phyloP scores from a whole-genome alignment of 2,329 filamentous ascomycete species.

The Venturia pyrina region DNA sequence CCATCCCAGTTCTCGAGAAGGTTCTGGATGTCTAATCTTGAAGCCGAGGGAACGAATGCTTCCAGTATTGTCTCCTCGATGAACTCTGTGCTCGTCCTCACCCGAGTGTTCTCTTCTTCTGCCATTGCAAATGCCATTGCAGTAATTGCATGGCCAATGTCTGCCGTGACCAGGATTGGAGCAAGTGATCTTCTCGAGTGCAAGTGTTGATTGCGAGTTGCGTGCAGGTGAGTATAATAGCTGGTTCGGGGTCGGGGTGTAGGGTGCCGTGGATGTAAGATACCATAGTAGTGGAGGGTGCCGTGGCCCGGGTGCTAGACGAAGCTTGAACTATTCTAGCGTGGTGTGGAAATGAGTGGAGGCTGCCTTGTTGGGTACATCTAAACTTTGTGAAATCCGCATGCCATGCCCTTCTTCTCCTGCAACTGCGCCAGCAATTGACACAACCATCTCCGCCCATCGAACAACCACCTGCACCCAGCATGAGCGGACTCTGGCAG shows the following conservation, averaged over 20 bases:
- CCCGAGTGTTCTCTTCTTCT: not conserved
- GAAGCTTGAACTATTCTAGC: no score
- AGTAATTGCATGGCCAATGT: not conserved
- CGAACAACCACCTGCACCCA: not conserved
- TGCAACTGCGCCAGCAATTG: not conserved
- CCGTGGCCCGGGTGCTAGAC: no score
- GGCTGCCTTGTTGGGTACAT: not conserved
- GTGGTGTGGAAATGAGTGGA: not conserved
- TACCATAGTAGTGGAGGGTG: no score
- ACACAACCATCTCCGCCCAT: not conserved
- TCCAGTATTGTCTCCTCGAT: constrained; percentile 15
- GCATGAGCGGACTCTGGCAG: constrained; percentile 51
- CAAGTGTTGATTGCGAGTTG: not conserved
- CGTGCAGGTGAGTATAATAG: no score
- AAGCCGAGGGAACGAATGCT: constrained; percentile 27
- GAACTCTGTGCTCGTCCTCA: constrained; percentile 15
- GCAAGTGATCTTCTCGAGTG: not conserved
- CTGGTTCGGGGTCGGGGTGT: not conserved
- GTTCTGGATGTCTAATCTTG: constrained; percentile 26
- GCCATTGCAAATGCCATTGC: no score
- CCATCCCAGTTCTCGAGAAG: constrained; percentile 36
- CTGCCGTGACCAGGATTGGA: no score
- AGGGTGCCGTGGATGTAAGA: no score
- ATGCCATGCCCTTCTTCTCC: not conserved
- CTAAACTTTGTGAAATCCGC: not conserved